Conservation (phyloP, 2,329 filamentous ascomycete genomes). For the Cladosporium sp. region DNA sequence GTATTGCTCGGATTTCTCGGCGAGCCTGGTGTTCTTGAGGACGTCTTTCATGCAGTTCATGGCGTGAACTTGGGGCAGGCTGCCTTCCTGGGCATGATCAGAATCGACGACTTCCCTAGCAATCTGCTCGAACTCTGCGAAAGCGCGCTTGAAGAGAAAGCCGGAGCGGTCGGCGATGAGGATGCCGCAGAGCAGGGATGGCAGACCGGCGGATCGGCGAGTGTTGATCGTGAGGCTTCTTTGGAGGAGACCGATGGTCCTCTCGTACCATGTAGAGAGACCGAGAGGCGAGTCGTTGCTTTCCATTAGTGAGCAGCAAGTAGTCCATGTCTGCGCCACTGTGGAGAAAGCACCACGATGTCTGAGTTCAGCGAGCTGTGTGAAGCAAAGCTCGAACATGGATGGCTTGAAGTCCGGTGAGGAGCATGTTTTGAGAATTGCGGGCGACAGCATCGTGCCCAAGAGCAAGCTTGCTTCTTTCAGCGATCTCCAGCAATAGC, state of each 20-base stretch:
- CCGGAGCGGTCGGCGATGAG: constrained; percentile 57
- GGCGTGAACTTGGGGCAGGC: constrained; percentile 86
- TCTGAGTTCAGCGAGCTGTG: constrained; percentile 72
- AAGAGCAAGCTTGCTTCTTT: constrained; percentile 75
- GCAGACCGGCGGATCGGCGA: constrained; percentile 83
- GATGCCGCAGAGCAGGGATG: constrained; percentile 76
- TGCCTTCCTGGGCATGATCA: constrained; percentile 39
- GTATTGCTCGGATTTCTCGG: constrained; percentile 65
- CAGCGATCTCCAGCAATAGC: constrained; percentile 91
- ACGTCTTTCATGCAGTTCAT: constrained; percentile 90
- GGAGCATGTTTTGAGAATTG: neutral
- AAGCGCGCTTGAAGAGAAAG: constrained; percentile 56
- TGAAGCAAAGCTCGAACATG: constrained; percentile 59
- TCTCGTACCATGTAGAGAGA: constrained; percentile 62
- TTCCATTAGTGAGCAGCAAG: constrained; percentile 54
- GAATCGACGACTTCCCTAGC: constrained; percentile 34
- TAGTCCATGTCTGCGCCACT: constrained; percentile 78
- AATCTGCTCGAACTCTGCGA: constrained; percentile 56
- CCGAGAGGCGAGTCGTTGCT: constrained; percentile 40
- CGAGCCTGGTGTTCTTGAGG: constrained; percentile 74
- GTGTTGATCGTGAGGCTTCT: constrained; percentile 62
- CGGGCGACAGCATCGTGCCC: constrained; percentile 7
- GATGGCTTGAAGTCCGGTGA: constrained; percentile 5
- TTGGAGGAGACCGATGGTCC: constrained; percentile 22
- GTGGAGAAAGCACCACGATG: constrained; percentile 92